Evolutionary conservation across 306 rosid species (phyloP), one percentile per base, ranked within the genome.

Genomic region (Ormosia semicastrata): DNA sequence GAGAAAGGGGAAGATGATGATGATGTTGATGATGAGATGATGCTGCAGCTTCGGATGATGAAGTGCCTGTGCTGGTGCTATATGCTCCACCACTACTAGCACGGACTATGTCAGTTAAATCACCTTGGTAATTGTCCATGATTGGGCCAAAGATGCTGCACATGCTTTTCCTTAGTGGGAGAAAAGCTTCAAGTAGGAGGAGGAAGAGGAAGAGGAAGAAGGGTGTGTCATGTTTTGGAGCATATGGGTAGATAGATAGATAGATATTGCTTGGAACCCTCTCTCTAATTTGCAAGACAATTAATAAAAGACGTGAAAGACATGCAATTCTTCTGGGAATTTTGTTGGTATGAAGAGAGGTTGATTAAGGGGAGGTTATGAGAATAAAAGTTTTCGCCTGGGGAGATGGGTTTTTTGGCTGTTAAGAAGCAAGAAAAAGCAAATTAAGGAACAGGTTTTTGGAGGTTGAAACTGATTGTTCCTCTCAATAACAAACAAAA

Each of bases 61-160:
- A 50, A 33, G 83, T 17, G 52, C 37, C 46, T 5, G 81, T 6
- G 8, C 73, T 63, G 59, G 9, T 49, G 37, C 85, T 90, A 37
- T 74, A 63, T 50, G 70, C 85, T 12, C 76, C 76, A 13, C 81
- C 71, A 10, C 67, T 50, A 9, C 83, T 83, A 10, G 86, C 92
- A 78, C 95, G 86, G 8, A 95, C 44, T 75, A 95, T 88, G 76
- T 95, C 98, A 18, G 93, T 90, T 73, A 95, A 88, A 88, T 95
- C 98, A 24, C 97, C 98, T 88, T 89, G 97, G 40, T 78, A 88
- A 85, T 88, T 91, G 44, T 95, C 97, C 97, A 93, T 92, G 67
- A 39, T 78, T 65, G 71, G 72, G 37, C 71, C 17, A 41, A 83
- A 81, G 75, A 87, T 83, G 77, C 89, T 83, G 82, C 94, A 91